Percentiles rank a stretch among this genome's conserved stretches.
These are phyloP conservation scores for Gremmenia infestans DNA, from an alignment of 2,329 filamentous ascomycete genomes.

Conservation along the genomic window DNA sequence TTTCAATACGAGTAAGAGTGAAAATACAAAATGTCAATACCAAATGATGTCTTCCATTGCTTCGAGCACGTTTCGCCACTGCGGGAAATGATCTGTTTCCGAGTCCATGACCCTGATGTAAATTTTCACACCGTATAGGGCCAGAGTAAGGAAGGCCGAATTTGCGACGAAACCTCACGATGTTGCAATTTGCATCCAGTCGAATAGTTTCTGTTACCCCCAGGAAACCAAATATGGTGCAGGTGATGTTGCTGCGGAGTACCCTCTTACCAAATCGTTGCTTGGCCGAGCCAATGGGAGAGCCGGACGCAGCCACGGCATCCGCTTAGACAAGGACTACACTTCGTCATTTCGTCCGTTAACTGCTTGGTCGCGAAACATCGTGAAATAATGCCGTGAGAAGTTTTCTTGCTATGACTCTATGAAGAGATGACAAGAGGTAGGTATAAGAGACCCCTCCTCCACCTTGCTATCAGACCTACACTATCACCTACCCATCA, in stretches of 20 bases:
- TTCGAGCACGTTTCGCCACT: conserved; percentile 19
- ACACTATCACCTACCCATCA: conserved; percentile 7
- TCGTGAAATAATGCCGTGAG: conserved; percentile 5
- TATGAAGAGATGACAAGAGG: not conserved
- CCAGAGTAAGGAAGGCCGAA: conserved; percentile 1
- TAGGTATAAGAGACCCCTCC: conserved; percentile 22
- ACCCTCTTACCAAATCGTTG: conserved; percentile 4
- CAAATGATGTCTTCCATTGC: conserved; percentile 18
- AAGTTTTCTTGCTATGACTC: conserved; percentile 14
- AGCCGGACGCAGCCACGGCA: not conserved
- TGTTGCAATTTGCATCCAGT: conserved; percentile 7
- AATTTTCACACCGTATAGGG: conserved; percentile 6
- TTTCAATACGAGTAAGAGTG: not conserved
- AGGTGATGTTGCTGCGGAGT: conserved; percentile 3
- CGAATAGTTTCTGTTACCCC: conserved; percentile 11
- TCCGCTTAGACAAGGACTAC: not conserved
- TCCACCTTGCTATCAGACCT: conserved; percentile 4
- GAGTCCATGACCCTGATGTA: not conserved
- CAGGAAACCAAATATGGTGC: not conserved
- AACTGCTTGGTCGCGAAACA: conserved; percentile 13
- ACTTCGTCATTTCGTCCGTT: conserved; percentile 3
- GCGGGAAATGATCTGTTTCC: not conserved
- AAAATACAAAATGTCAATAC: not conserved
- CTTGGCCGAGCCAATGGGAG: not conserved
- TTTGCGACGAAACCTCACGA: conserved; percentile 14